Base-by-base conservation (phyloP, 2,329 filamentous ascomycete species). In the Amesomyces nigricolor region DNA sequence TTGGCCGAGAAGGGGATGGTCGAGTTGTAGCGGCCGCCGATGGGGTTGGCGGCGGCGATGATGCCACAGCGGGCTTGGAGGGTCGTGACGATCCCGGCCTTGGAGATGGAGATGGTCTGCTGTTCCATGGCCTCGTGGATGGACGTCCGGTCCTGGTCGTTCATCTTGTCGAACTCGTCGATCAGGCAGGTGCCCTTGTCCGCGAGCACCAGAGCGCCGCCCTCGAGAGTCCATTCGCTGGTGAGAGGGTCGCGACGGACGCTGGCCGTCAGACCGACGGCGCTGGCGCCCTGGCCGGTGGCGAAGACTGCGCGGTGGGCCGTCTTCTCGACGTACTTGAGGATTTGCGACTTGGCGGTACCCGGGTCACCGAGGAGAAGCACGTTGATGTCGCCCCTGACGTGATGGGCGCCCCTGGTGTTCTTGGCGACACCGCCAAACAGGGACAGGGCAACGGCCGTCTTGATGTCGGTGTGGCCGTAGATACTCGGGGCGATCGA, bases 111-210 rank as follows among this genome's bases (percentile, higher is more conserved):
- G 63, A 99, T 99, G 1, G 94, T 99, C 74, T 99, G 94, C 73
- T 99, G 94, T 72, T 99, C 94, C 94, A 99, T 99, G 58, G 94
- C 94, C 78, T 99, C 94, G 80, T 99, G 94, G 64, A 99, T 99
- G 7, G 91, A 96, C 1, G 94, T 97, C 62, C 94, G 85, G 71
- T 99, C 94, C 69, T 97, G 91, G 70, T 99, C 94, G 70, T 97
- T 97, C 94, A 99, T 99, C 79, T 99, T 99, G 81, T 99, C 94
- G 66, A 99, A 99, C 73, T 99, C 94, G 66, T 99, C 94, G 60
- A 99, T 99, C 30, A 99, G 78, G 67, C 94, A 97, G 14, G 90
- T 96, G 40, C 94, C 94, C 62, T 89, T 87, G 70, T 99, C 94
- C 14, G 94, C 94, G 54, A 99, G 82, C 66, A 99, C 94, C 10